Percentiles rank a stretch among this genome's conserved stretches.
phyloP scores from a whole-genome alignment of 306 rosid genomes.

The Rosa persica region DNA sequence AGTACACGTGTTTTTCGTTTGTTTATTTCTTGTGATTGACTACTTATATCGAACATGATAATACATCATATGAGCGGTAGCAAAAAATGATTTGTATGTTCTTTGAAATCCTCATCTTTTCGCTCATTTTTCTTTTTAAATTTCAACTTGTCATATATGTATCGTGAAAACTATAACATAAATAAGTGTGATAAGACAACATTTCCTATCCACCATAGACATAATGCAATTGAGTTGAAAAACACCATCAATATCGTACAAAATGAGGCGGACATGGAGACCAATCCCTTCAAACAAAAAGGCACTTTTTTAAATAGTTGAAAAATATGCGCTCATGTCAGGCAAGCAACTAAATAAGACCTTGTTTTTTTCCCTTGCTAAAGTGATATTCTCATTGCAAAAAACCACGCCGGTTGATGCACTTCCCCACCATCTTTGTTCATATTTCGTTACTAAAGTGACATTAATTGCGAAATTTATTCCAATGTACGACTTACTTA shows the following conservation, averaged over 20 bases:
- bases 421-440: not conserved
- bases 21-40: not conserved
- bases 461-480: not conserved
- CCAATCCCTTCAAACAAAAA: not conserved
- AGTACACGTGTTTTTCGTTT: too few species aligned
- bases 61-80: too few species aligned
- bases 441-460: not conserved
- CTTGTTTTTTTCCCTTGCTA: not conserved
- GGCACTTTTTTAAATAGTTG: not conserved
- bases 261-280: not conserved
- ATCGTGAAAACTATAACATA: not conserved
- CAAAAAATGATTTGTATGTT: not conserved
- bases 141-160: not conserved
- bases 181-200: not conserved
- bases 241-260: not conserved
- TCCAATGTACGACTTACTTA: too few species aligned
- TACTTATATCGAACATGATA: not conserved
- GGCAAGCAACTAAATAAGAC: not conserved
- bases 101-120: not conserved
- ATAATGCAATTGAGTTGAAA: not conserved
- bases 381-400: not conserved
- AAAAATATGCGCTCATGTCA: not conserved
- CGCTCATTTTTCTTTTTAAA: not conserved
- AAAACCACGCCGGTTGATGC: not conserved
- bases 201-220: not conserved